phyloP scores from a whole-genome alignment of 1,284 basidiomycete genomes.

The Mycena sp. region DNA sequence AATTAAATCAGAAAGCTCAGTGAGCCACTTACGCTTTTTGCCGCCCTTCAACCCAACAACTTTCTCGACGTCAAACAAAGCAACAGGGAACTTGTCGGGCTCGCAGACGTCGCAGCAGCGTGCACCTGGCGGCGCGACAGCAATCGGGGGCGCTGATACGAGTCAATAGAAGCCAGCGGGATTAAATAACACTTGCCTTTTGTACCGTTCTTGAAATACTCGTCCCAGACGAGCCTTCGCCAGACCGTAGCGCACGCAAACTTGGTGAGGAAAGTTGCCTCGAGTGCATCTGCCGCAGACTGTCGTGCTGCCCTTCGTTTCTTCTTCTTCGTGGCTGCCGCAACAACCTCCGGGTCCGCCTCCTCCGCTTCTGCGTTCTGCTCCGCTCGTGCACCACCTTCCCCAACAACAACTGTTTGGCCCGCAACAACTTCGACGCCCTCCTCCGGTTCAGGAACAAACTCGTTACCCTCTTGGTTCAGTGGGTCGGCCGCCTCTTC shows the following conservation, averaged over 20 bases:
- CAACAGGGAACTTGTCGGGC: conserved; percentile 18
- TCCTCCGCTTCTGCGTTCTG: too few species aligned
- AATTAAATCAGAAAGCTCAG: background rate
- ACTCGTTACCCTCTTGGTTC: background rate
- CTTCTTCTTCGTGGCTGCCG: background rate
- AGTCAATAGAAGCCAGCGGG: too few species aligned
- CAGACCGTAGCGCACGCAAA: conserved; percentile 21
- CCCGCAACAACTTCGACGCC: conserved; percentile 4
- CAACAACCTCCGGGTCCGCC: background rate
- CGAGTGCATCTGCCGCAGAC: background rate
- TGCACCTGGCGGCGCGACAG: conserved; percentile 7
- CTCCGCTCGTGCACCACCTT: conserved; percentile 7
- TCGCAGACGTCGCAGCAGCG: conserved; percentile 28
- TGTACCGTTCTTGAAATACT: conserved; percentile 21
- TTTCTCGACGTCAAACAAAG: background rate
- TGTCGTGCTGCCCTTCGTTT: background rate
- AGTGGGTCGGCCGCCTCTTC: background rate
- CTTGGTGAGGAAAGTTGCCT: conserved; percentile 10
- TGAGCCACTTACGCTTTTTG: background rate
- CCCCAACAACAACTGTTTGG: background rate
- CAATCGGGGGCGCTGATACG: background rate
- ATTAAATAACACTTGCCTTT: conserved; percentile 9
- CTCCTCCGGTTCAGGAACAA: too few species aligned
- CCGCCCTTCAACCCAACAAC: background rate
- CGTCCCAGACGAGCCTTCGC: conserved; percentile 26